Evolutionary conservation across 495 filamentous ascomycete genomes (phyloP), one percentile per base, ranked within the genome.

Genomic region (Bacidia gigantensis): DNA sequence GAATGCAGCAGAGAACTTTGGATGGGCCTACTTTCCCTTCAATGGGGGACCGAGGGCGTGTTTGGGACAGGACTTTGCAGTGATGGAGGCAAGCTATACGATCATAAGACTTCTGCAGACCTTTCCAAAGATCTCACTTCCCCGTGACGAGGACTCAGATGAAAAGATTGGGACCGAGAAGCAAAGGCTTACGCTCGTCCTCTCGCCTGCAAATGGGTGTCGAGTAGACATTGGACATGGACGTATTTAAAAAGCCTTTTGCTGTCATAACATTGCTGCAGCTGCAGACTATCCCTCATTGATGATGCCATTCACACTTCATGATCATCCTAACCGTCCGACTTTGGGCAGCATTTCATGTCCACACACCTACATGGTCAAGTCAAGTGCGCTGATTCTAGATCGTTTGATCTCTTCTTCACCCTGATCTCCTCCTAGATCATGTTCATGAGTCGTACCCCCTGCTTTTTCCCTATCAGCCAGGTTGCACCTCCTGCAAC

Each of bases 21-120:
- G 65, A 20, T 83, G 80, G 81, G 76, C 77, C 51, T 86, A 80
- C 62, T 70, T 85, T 26, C 79, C 79, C 7, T 85, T 86, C 64
- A 83, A 82, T 60, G 77, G 78, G 35, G 80, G 82, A 2, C 66
- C 67, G 21, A 57, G 68, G 22, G 60, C 58, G 17, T 72, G 62
- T 52, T 57, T 69, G 0, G 66, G 64, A 10, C 88, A 70, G 52
- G 65, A 77, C 50, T 72, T 74, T 55, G 75, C 75, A 3, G 62
- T 78, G 21, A 72, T 67, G 41, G 72, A 75, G 55, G 66, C 70
- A 5, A 65, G 64, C 10, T 77, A 74, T 49, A 64, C 64, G 5
- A 54, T 73, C 21, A 62, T 72, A 21, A 58, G 72, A 17, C 52
- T 78, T 12, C 52, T 77, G 24, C 75, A 78, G 50, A 55, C 49